Evolutionary conservation across 2,329 filamentous ascomycete species (phyloP).

Genomic region (Ceratocystis cacaofunesta): DNA sequence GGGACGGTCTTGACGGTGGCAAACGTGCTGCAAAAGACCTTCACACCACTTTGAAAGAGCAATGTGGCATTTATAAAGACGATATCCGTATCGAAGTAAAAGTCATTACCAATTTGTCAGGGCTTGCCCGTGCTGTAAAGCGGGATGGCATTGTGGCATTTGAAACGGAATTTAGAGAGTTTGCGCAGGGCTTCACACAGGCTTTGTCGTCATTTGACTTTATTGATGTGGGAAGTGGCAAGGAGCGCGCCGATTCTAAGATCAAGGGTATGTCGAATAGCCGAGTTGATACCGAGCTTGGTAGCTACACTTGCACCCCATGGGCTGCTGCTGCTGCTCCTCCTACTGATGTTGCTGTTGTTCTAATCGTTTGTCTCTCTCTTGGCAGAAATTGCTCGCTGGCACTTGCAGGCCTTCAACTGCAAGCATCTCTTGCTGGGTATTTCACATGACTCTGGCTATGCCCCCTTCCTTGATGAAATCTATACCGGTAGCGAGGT

Average conservation of each 20-base stretch:
- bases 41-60: slow-evolving; percentile 32
- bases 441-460: slow-evolving; percentile 46
- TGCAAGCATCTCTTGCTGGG: slow-evolving; percentile 48
- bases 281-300: too few relatives aligned
- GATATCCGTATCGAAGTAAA: slow-evolving; percentile 41
- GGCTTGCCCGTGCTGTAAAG: slow-evolving; percentile 35
- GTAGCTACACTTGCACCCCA: neutral
- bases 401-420: slow-evolving; percentile 45
- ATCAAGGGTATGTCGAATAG: slow-evolving; percentile 35
- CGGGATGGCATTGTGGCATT: slow-evolving; percentile 33
- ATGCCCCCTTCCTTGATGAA: slow-evolving; percentile 44
- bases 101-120: slow-evolving; percentile 39
- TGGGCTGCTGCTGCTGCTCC: neutral
- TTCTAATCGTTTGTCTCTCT: slow-evolving; percentile 15
- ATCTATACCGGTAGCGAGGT: slow-evolving; percentile 31
- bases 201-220: slow-evolving; percentile 46
- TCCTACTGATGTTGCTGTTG: neutral
- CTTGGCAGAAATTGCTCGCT: slow-evolving; percentile 33
- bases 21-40: slow-evolving; percentile 38
- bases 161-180: slow-evolving; percentile 37
- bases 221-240: slow-evolving; percentile 44
- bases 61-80: slow-evolving; percentile 30
- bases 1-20: slow-evolving; percentile 40
- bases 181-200: slow-evolving; percentile 45
- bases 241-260: slow-evolving; percentile 44